Percentiles rank a stretch among this genome's conserved stretches.
phyloP scores from a whole-genome alignment of 2,329 filamentous ascomycete species.

The Paradendryphiella salina region DNA sequence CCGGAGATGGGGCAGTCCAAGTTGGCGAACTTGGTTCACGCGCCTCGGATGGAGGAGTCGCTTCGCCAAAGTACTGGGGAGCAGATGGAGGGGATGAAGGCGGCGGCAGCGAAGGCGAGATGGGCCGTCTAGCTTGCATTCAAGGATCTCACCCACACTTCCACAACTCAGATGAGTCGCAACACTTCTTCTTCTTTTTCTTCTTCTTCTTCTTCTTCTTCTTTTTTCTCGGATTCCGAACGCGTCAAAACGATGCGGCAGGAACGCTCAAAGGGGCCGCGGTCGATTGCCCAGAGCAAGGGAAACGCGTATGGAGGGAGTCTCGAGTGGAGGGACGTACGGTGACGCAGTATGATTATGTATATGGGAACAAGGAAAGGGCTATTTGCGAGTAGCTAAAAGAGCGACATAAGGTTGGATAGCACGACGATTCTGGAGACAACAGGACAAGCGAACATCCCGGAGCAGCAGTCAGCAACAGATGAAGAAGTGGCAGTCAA shows the following conservation, averaged over 20 bases:
- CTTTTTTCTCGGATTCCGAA: constrained; percentile 24
- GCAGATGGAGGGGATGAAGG: constrained; percentile 45
- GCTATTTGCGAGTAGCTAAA: constrained; percentile 35
- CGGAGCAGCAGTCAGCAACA: constrained; percentile 34
- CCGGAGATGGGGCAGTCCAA: constrained; percentile 48
- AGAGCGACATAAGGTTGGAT: constrained; percentile 45
- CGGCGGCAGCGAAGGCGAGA: constrained; percentile 38
- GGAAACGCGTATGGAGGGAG: constrained; percentile 18
- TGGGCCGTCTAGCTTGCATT: constrained; percentile 47
- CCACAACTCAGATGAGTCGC: constrained; percentile 17
- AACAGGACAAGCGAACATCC: constrained; percentile 40
- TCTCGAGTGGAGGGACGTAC: constrained; percentile 23
- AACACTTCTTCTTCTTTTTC: constrained; percentile 16
- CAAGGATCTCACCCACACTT: constrained; percentile 34
- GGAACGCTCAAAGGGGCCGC: constrained; percentile 11
- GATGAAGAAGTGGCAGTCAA: constrained; percentile 25
- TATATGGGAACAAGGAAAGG: constrained; percentile 44
- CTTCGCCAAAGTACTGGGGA: constrained; percentile 30
- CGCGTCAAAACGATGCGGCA: constrained; percentile 23
- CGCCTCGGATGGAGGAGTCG: constrained; percentile 26
- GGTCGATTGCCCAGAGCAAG: constrained; percentile 7
- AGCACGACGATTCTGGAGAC: constrained; percentile 36
- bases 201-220: not conserved
- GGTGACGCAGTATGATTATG: constrained; percentile 37
- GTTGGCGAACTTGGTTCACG: constrained; percentile 38